Evolutionary conservation across 2,329 filamentous ascomycete species (phyloP).

Genomic region (Neoascochyta sp.): DNA sequence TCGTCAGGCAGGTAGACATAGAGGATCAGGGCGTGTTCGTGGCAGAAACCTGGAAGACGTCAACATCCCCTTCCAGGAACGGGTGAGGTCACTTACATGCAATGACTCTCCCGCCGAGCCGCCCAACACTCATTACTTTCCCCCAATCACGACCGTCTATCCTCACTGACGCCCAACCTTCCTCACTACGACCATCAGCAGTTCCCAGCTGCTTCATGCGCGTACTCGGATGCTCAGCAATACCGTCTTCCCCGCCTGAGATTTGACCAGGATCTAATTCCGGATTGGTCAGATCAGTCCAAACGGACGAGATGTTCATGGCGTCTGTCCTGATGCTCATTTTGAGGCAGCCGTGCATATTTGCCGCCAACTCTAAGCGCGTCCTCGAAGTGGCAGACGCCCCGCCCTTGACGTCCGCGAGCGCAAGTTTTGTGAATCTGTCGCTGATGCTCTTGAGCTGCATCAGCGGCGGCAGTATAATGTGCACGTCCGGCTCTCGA

Average conservation of each 20-base stretch:
- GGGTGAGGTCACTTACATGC: conserved; percentile 59
- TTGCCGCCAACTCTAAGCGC: conserved; percentile 82
- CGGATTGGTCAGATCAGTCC: conserved; percentile 83
- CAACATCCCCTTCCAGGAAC: conserved; percentile 4
- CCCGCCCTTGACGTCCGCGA: conserved; percentile 37
- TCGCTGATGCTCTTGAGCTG: conserved; percentile 94
- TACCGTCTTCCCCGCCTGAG: conserved; percentile 57
- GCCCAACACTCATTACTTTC: conserved; percentile 84
- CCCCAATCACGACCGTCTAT: conserved; percentile 96
- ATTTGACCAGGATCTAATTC: conserved; percentile 77
- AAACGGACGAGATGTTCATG: conserved; percentile 78
- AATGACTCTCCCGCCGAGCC: conserved; percentile 85
- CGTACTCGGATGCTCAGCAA: conserved; percentile 79
- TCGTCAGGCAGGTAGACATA: conserved; percentile 79
- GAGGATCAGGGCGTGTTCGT: conserved; percentile 75
- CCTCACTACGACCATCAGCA: conserved; percentile 63
- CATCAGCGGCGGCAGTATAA: conserved; percentile 78
- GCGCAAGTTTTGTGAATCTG: conserved; percentile 80
- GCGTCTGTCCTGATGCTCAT: conserved; percentile 79
- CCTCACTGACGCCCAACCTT: conserved; percentile 82
- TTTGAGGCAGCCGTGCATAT: conserved; percentile 86
- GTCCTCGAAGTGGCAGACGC: conserved; percentile 27
- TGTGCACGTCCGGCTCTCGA: conserved; percentile 89
- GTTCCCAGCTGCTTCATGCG: conserved; percentile 61
- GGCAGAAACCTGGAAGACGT: conserved; percentile 57